Base-by-base conservation (phyloP, 192 early-diverging fungal genomes). In the Entophlyctis luteolus region DNA sequence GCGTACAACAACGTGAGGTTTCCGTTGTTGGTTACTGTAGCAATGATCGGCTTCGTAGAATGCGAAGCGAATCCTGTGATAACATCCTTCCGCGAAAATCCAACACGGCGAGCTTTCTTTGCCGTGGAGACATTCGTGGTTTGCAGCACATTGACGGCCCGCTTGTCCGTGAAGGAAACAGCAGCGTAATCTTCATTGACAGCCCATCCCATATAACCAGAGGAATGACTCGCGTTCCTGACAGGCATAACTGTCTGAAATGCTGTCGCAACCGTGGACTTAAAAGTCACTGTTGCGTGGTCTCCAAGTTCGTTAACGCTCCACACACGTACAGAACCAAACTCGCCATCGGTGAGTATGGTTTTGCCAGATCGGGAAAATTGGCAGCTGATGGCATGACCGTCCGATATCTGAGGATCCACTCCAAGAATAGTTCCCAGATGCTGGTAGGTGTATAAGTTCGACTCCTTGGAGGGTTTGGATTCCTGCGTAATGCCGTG, bases 361-460 rank as follows among this genome's bases (percentile, higher is more conserved):
- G 70, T 71, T 23, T 71, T 71, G 2, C 70, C 70, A 12, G 52
- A 55, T n/a, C 70, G 18, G 12, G 60, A 63, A 62, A 71, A 71
- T 2, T 53, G n/a, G 34, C 70, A 71, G 18, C 36, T n/a, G 8
- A 47, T 38, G 14, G 14, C 48, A 0, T n/a, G 34, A 29, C 56
- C 68, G 35, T 71, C 70, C 25, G 48, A 50, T 3, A 55, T 14
- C 1, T 36, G 3, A 0, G 60, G 59, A 50, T 71, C 70, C 28
- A 71, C 49, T 1, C 70, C 70, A 8, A 71, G 31, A 47, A 62
- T 52, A 18, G 70, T 71, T 35, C 70, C 70, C 27, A 71, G 29
- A 25, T 31, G 57, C 32, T 63, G 49, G 50, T 55, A 71, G 4
- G 59, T 47, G 20, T 45, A 54, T 16, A 63, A 25, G 18, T 12